phyloP scores from a whole-genome alignment of 148 eudicot genomes.

The Agrostemma githago region DNA sequence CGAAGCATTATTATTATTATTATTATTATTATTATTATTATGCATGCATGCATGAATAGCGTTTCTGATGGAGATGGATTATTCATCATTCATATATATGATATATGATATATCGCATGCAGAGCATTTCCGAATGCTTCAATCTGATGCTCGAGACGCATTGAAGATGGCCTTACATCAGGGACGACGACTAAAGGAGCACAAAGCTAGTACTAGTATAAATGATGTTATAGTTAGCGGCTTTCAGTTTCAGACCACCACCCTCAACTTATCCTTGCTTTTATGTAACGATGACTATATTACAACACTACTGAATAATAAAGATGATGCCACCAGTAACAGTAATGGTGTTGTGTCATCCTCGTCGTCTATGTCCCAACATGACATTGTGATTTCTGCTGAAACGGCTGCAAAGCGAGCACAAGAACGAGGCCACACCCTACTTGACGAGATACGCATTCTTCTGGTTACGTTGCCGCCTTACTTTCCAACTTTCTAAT shows the following conservation, averaged over 20 bases:
- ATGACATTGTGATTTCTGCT: slow-evolving; percentile 85
- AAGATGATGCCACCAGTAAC: slow-evolving; percentile 84
- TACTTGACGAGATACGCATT: slow-evolving; percentile 85
- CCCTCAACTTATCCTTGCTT: slow-evolving; percentile 62
- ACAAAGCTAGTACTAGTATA: slow-evolving; percentile 51
- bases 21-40: not conserved
- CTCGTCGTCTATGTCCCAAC: slow-evolving; percentile 79
- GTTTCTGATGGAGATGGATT: not conserved
- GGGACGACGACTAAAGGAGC: slow-evolving; percentile 47
- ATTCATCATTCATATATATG: too few species aligned
- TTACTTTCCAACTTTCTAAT: slow-evolving; percentile 20
- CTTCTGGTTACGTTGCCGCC: too few species aligned
- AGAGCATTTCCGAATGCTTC: slow-evolving; percentile 83
- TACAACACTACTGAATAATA: slow-evolving; percentile 65
- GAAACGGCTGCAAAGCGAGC: slow-evolving; percentile 94
- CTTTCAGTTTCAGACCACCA: slow-evolving; percentile 35
- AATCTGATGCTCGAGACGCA: slow-evolving; percentile 71
- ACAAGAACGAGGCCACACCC: slow-evolving; percentile 77
- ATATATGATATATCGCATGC: too few species aligned
- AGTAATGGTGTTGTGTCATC: slow-evolving; percentile 32
- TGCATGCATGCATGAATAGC: not conserved
- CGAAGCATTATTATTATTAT: too few species aligned
- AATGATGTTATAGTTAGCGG: slow-evolving; percentile 34
- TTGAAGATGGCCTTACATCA: slow-evolving; percentile 59
- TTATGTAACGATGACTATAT: slow-evolving; percentile 86